These are phyloP conservation scores for Cochlearia excelsa DNA, from an alignment of 345 rosid species.

Conservation along the genomic window DNA sequence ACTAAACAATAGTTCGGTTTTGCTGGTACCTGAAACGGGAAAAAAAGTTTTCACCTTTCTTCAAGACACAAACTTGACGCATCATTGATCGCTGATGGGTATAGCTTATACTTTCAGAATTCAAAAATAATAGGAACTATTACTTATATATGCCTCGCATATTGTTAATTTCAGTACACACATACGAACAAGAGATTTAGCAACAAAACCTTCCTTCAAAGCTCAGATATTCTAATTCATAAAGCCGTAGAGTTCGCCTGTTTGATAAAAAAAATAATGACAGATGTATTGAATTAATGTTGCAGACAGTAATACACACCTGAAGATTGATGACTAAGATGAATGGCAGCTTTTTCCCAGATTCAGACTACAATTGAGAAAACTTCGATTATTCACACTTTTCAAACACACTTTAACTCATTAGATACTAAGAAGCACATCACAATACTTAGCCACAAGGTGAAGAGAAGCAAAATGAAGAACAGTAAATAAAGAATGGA, in stretches of 20 bases:
- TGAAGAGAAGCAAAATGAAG: neutral
- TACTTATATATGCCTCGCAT: constrained; percentile 1
- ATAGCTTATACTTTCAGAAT: constrained; percentile 3
- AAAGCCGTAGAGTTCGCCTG: neutral
- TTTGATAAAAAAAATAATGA: neutral
- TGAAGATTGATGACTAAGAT: constrained; percentile 82
- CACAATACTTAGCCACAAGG: constrained; percentile 19
- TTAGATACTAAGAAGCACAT: constrained; percentile 2
- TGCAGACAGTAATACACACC: constrained; percentile 43
- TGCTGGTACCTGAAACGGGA: constrained; percentile 70
- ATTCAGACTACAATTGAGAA: constrained; percentile 64
- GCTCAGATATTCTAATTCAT: constrained; percentile 5
- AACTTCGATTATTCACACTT: neutral
- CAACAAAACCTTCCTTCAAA: neutral
- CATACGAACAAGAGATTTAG: constrained; percentile 12
- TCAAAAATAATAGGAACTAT: constrained; percentile 1
- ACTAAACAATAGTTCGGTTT: constrained; percentile 93
- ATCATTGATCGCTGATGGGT: neutral
- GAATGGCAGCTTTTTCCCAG: constrained; percentile 89
- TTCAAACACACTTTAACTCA: neutral
- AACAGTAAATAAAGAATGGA: constrained; percentile 1
- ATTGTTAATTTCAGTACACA: constrained; percentile 8
- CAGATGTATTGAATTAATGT: constrained; percentile 9
- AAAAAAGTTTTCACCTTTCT: constrained; percentile 5
- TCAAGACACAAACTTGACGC: neutral